A percentile compares a stretch with the other conserved stretches of the same genome.
Evolutionary conservation across 2,329 filamentous ascomycete species (phyloP).

Genomic region (Fusarium keratoplasticum): DNA sequence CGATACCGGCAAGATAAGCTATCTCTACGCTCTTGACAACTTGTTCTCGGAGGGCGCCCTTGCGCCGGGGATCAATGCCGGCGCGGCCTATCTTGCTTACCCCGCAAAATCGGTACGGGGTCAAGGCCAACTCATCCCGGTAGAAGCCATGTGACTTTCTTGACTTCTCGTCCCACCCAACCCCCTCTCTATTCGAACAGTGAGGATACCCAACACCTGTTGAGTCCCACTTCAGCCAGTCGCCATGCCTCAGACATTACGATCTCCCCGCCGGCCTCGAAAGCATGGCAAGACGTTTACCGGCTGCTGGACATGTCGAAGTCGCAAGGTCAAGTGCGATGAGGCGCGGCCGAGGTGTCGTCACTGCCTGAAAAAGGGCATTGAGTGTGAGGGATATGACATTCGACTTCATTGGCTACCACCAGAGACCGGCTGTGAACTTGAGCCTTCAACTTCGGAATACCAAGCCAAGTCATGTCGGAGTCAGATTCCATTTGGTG

Average conservation of each 20-base stretch:
- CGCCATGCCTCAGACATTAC: neutral
- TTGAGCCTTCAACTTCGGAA: neutral
- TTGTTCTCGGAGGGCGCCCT: neutral
- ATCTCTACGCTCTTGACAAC: neutral
- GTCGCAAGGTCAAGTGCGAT: neutral
- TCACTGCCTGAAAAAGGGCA: neutral
- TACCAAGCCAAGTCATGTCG: neutral
- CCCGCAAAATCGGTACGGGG: neutral
- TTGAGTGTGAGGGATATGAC: neutral
- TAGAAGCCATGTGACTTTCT: neutral
- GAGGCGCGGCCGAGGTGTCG: neutral
- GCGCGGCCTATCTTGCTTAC: neutral
- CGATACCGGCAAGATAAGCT: neutral
- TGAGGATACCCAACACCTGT: neutral
- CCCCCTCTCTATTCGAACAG: neutral
- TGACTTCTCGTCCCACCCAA: neutral
- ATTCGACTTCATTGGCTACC: neutral
- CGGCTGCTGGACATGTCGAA: neutral
- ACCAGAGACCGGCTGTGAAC: neutral
- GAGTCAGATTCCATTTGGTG: neutral
- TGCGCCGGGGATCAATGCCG: neutral
- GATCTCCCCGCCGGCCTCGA: neutral
- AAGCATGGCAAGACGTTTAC: neutral
- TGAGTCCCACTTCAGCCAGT: neutral
- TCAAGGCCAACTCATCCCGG: neutral